Evolutionary conservation across 1,284 basidiomycete genomes (phyloP).

Genomic region (Inonotus obliquus): DNA sequence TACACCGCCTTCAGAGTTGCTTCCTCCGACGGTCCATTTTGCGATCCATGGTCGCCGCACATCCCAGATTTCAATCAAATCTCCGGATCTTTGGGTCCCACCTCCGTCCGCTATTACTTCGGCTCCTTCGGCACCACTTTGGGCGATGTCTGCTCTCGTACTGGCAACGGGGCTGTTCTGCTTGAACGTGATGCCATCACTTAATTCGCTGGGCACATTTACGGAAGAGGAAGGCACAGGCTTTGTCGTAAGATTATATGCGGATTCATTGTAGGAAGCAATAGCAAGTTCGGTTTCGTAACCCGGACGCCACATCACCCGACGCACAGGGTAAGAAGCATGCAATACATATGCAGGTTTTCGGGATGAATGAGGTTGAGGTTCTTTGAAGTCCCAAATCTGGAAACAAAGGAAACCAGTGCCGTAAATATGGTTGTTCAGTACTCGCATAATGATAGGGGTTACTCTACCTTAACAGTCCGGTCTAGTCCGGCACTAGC

Average conservation of each 20-base stretch:
- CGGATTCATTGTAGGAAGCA: slow-evolving; percentile 62
- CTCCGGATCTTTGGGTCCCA: slow-evolving; percentile 32
- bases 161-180: background rate
- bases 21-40: slow-evolving; percentile 72
- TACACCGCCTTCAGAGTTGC: slow-evolving; percentile 60
- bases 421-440: slow-evolving; percentile 6
- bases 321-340: slow-evolving; percentile 70
- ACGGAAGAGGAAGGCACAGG: slow-evolving; percentile 19
- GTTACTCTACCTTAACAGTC: slow-evolving; percentile 61
- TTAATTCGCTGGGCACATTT: background rate
- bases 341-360: slow-evolving; percentile 71
- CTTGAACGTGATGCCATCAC: slow-evolving; percentile 6
- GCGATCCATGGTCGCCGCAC: slow-evolving; percentile 76
- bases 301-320: slow-evolving; percentile 74
- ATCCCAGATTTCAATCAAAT: slow-evolving; percentile 84
- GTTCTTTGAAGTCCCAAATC: slow-evolving; percentile 71
- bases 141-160: background rate
- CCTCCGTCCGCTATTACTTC: slow-evolving; percentile 26
- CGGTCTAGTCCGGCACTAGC: slow-evolving; percentile 79
- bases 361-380: slow-evolving; percentile 24
- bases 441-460: slow-evolving; percentile 16
- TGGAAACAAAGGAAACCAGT: slow-evolving; percentile 26
- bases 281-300: slow-evolving; percentile 78
- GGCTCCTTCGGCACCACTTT: background rate
- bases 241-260: slow-evolving; percentile 31